phyloP scores from a whole-genome alignment of 441 rosid species.

The Manihot esculenta region DNA sequence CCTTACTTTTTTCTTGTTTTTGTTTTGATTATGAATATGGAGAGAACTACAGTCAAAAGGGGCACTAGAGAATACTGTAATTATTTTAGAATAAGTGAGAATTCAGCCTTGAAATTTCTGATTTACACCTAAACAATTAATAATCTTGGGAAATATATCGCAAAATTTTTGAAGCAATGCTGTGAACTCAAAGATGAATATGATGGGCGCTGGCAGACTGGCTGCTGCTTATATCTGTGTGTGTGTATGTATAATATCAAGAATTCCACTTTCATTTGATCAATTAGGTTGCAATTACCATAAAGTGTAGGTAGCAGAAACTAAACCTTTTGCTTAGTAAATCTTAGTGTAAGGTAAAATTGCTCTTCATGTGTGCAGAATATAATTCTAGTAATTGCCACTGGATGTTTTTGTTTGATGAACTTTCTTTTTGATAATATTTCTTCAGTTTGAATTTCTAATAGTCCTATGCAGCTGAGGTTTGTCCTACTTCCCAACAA shows the following conservation, averaged over 20 bases:
- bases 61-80: not conserved
- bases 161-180: not conserved
- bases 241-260: no score
- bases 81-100: not conserved
- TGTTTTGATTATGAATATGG: not conserved
- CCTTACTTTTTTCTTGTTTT: not conserved
- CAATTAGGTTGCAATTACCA: not conserved
- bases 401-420: constrained; percentile 11
- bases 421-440: constrained; percentile 15
- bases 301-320: not conserved
- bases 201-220: not conserved
- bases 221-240: no score
- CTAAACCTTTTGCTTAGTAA: not conserved
- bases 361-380: not conserved
- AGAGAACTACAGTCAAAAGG: no score
- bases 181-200: not conserved
- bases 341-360: constrained; percentile 7
- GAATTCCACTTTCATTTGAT: not conserved
- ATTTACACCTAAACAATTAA: not conserved
- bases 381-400: not conserved
- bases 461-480: constrained; percentile 36
- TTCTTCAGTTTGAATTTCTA: constrained; percentile 25
- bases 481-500: constrained; percentile 20
- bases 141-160: not conserved
- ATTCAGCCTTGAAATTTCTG: not conserved